phyloP scores from a whole-genome alignment of 164 flowering plant genomes.

The Stephania cephalantha region DNA sequence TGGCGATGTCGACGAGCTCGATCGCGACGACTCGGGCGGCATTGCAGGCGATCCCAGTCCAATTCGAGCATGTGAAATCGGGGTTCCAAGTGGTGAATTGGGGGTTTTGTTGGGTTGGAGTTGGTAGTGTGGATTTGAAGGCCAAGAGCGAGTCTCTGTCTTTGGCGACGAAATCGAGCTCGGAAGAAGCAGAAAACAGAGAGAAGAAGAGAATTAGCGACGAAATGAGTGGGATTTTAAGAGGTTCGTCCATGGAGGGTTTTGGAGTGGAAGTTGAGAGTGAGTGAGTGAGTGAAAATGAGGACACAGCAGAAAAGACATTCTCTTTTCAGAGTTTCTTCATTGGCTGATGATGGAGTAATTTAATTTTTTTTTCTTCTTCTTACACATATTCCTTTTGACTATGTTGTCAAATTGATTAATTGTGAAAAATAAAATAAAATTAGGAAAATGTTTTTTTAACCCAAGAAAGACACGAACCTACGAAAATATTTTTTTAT shows the following conservation, averaged over 20 bases:
- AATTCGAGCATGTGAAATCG: conserved; percentile 40
- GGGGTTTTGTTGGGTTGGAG: conserved; percentile 34
- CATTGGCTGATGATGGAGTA: no score
- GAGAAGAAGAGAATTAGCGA: not conserved
- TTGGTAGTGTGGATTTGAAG: conserved; percentile 45
- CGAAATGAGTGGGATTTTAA: not conserved
- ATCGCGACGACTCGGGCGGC: conserved; percentile 51
- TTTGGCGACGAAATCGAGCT: conserved; percentile 23
- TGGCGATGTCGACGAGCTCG: conserved; percentile 32
- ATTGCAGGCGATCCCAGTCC: conserved; percentile 62
- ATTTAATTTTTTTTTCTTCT: no score
- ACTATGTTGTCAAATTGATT: no score
- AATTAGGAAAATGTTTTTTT: no score
- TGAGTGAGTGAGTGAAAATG: not conserved
- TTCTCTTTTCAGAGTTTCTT: no score
- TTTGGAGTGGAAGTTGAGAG: not conserved
- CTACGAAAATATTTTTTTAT: no score
- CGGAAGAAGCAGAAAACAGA: conserved; percentile 9
- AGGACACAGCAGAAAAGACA: not conserved
- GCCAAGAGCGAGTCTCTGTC: conserved; percentile 46
- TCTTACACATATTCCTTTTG: no score
- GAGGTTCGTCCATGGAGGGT: not conserved
- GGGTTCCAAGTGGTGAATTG: conserved; percentile 40
- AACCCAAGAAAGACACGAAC: no score
- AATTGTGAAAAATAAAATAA: no score